A percentile compares a stretch with the other conserved stretches of the same genome.
These are phyloP conservation scores for Penicillium flavigenum DNA, from an alignment of 495 filamentous ascomycete genomes.

Conservation along the genomic window DNA sequence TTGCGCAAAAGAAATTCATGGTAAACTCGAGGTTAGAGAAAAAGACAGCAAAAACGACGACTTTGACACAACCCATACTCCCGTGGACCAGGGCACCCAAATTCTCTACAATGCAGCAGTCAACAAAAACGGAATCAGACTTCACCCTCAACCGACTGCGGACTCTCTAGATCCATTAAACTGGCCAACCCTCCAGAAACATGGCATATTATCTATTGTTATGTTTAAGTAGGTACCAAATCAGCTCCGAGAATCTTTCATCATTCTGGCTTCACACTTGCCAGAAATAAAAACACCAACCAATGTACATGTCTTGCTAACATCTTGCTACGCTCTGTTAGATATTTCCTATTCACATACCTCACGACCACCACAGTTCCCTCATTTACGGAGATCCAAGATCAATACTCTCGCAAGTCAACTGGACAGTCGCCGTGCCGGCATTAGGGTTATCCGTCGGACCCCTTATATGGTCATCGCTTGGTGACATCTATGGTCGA, in stretches of 20 bases:
- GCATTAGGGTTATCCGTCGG: conserved; percentile 58
- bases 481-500: conserved; percentile 59
- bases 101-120: conserved; percentile 15
- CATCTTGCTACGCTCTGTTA: conserved; percentile 12
- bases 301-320: not conserved
- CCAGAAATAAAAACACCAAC: no score
- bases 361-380: conserved; percentile 62
- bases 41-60: not conserved
- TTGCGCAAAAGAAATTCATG: not conserved
- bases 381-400: conserved; percentile 54
- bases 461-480: conserved; percentile 57
- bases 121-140: conserved; percentile 36
- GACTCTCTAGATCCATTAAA: conserved; percentile 61
- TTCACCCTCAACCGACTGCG: conserved; percentile 51
- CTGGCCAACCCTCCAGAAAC: conserved; percentile 52
- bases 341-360: conserved; percentile 66
- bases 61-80: not conserved
- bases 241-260: not conserved
- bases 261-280: not conserved
- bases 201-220: conserved; percentile 53
- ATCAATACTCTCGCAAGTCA: conserved; percentile 52
- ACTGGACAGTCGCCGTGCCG: conserved; percentile 65
- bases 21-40: not conserved
- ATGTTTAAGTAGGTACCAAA: conserved; percentile 52
- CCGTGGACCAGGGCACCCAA: conserved; percentile 14